Evolutionary conservation across 768 basidiomycete species (phyloP), one percentile per base, ranked within the genome.

Genomic region (Tricholomella constricta): DNA sequence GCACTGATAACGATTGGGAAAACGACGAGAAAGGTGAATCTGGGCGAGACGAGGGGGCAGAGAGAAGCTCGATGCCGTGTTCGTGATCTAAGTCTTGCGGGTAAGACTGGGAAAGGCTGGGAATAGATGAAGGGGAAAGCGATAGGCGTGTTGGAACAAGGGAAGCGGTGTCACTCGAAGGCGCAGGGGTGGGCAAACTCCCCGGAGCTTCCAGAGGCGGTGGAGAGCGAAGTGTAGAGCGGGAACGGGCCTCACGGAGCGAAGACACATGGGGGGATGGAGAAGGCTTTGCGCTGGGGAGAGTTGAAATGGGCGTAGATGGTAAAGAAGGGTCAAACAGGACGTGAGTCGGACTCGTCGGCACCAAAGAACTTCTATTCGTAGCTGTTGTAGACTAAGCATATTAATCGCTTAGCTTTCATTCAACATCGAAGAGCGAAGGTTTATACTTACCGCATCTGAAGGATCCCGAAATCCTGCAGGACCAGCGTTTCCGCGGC

Each of bases 301-400:
- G 23, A 1, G 63, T 62, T 14, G 70, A 63, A 8, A 54, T 60
- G 15, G 70, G 62, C 4, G 68, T 63, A 12, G 64, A 56, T 20
- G 68, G 57, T 36, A 56, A 37, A 32, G 65, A 65, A 31, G 72
- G 51, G 58, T 80, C 76, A 14, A 72, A 71, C 3, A 81, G 60
- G 10, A 79, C 71, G 51, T 79, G 79, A 4, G 78, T 80, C 8
- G 81, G 80, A 8, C 74, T 69, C 48, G 82, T 70, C 3, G 80
- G 74, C 27, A 72, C 65, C 60, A 77, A 80, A 5, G 80, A 72
- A 40, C 82, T 72, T 19, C 67, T 61, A 1, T 72, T 59, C 52
- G 78, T 77, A 2, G 78, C 76, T 82, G 84, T 58, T 9, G 23
- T 4, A 38, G 45, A 32, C 55, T 56, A 15, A 37, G n/a, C 4